These are phyloP conservation scores for Clavispora fructus DNA, from an alignment of 805 yeast species.

Conservation along the genomic window DNA sequence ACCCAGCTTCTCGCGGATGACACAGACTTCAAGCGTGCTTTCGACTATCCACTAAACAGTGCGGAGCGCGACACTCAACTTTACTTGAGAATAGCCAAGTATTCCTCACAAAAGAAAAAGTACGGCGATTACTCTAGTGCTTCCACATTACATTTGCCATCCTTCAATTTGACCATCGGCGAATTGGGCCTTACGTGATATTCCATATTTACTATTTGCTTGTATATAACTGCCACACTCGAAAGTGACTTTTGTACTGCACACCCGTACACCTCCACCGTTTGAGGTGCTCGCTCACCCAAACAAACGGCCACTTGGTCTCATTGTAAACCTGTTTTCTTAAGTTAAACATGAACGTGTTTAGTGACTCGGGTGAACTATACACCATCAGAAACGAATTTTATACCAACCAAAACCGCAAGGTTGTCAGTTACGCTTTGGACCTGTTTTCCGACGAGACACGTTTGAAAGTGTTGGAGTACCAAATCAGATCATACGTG, in stretches of 20 bases:
- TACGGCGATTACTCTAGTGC: slow-evolving; percentile 66
- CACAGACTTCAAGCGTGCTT: slow-evolving; percentile 13
- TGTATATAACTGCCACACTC: background rate
- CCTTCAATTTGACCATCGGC: slow-evolving; percentile 49
- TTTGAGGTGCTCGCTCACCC: background rate
- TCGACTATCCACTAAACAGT: slow-evolving; percentile 22
- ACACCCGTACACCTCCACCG: slow-evolving; percentile 1
- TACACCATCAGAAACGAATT: slow-evolving; percentile 54
- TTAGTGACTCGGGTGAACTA: slow-evolving; percentile 44
- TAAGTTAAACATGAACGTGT: slow-evolving; percentile 28
- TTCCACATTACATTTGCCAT: slow-evolving; percentile 54
- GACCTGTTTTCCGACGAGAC: slow-evolving; percentile 35
- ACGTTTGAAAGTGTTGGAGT: slow-evolving; percentile 36
- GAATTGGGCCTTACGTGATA: slow-evolving; percentile 45
- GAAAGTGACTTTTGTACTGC: too few relatives aligned
- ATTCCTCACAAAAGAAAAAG: slow-evolving; percentile 30
- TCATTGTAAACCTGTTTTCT: background rate
- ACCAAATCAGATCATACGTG: slow-evolving; percentile 35
- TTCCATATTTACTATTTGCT: background rate
- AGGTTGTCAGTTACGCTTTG: slow-evolving; percentile 34
- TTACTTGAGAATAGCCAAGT: slow-evolving; percentile 55
- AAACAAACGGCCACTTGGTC: background rate
- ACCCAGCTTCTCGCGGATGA: slow-evolving; percentile 17
- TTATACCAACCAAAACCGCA: slow-evolving; percentile 52
- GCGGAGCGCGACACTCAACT: slow-evolving; percentile 32